Percentiles rank a stretch among this genome's conserved stretches.
These are phyloP conservation scores for Beauveria varroae DNA, from an alignment of 2,329 filamentous ascomycete genomes.

Conservation along the genomic window DNA sequence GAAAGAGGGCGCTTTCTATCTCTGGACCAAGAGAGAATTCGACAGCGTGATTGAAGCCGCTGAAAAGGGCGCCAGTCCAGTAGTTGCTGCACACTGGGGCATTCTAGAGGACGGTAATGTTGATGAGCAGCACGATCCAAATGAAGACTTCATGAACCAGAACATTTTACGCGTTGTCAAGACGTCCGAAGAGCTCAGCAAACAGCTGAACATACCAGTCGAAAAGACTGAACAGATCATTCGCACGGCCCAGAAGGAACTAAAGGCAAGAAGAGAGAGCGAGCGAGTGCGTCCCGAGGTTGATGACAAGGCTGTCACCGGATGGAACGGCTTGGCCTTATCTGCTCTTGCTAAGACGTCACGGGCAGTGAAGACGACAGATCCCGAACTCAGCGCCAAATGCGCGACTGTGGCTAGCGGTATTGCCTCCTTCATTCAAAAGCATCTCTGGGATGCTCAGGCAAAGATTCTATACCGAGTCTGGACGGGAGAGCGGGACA, in stretches of 20 bases:
- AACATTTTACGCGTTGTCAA: conserved; percentile 74
- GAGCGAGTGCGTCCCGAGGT: conserved; percentile 70
- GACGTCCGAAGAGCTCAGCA: conserved; percentile 60
- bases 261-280: conserved; percentile 63
- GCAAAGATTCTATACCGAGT: conserved; percentile 63
- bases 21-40: conserved; percentile 88
- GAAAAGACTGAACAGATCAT: conserved; percentile 63
- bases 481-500: conserved; percentile 57
- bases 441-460: conserved; percentile 61
- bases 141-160: conserved; percentile 91
- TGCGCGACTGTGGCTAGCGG: conserved; percentile 61
- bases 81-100: conserved; percentile 79
- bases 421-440: conserved; percentile 64
- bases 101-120: conserved; percentile 83
- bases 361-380: conserved; percentile 56
- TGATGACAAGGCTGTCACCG: conserved; percentile 81
- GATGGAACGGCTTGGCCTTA: conserved; percentile 86
- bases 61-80: conserved; percentile 53
- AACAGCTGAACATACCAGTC: conserved; percentile 65
- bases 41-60: conserved; percentile 55
- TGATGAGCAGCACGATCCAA: conserved; percentile 69
- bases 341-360: conserved; percentile 70
- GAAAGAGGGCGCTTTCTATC: conserved; percentile 86
- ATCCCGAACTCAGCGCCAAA: conserved; percentile 46
- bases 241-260: conserved; percentile 55